These are phyloP conservation scores for Entomortierella lignicola DNA, from an alignment of 192 early-diverging fungal species.

Conservation along the genomic window DNA sequence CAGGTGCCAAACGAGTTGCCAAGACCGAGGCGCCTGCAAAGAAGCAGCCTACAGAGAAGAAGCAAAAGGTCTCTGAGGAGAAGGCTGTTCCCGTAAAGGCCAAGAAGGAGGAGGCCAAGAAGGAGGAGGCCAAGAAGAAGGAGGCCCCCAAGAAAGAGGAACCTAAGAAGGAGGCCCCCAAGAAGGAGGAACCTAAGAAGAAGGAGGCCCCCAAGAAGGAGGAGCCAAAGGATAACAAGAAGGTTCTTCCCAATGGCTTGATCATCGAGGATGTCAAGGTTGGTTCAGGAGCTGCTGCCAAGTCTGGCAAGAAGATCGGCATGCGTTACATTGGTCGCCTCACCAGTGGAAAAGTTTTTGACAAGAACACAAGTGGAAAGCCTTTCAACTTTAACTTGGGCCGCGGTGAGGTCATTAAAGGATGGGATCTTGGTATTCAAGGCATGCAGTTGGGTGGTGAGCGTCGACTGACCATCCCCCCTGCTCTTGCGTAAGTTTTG, in stretches of 20 bases:
- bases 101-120: slow-evolving; percentile 54
- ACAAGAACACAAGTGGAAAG: slow-evolving; percentile 91
- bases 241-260: slow-evolving; percentile 78
- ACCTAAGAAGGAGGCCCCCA: slow-evolving; percentile 57
- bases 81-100: slow-evolving; percentile 53
- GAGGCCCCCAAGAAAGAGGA: slow-evolving; percentile 63
- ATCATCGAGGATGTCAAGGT: slow-evolving; percentile 81
- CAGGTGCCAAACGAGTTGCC: slow-evolving; percentile 57
- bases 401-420: slow-evolving; percentile 93
- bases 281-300: slow-evolving; percentile 58
- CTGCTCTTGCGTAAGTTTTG: slow-evolving; percentile 62
- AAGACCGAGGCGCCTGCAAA: slow-evolving; percentile 46
- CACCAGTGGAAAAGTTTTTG: slow-evolving; percentile 94
- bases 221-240: slow-evolving; percentile 64
- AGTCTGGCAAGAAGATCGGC: slow-evolving; percentile 64
- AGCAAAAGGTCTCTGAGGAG: slow-evolving; percentile 55
- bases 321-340: slow-evolving; percentile 97
- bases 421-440: slow-evolving; percentile 91
- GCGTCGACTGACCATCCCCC: slow-evolving; percentile 91
- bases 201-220: slow-evolving; percentile 58
- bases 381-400: slow-evolving; percentile 93
- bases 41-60: slow-evolving; percentile 50
- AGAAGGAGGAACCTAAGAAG: slow-evolving; percentile 63
- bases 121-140: slow-evolving; percentile 57
- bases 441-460: slow-evolving; percentile 95